phyloP scores from a whole-genome alignment of 1,139 yeast species.

The Hyphopichia burtonii region DNA sequence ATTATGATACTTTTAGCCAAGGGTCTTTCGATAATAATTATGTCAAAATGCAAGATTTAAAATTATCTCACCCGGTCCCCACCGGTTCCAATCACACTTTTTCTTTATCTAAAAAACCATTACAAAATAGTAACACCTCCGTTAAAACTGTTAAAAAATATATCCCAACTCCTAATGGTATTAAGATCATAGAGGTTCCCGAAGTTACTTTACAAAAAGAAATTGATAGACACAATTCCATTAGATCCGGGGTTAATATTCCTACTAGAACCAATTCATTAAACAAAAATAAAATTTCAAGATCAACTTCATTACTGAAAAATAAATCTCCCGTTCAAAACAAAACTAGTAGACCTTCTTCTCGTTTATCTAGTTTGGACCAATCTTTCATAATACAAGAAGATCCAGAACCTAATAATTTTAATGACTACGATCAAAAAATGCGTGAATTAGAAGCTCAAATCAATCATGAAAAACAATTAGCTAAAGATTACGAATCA shows the following conservation, averaged over 20 bases:
- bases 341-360: constrained; percentile 7
- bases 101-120: neutral
- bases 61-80: constrained; percentile 13
- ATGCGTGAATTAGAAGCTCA: constrained; percentile 19
- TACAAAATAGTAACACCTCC: constrained; percentile 3
- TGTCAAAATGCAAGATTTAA: constrained; percentile 25
- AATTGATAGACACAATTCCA: constrained; percentile 41
- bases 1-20: constrained; percentile 24
- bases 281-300: constrained; percentile 14
- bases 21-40: constrained; percentile 24
- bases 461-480: constrained; percentile 30
- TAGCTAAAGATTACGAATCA: constrained; percentile 29
- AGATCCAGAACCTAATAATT: constrained; percentile 13
- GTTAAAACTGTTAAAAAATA: constrained; percentile 47
- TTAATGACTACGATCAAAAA: constrained; percentile 11
- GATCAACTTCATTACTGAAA: constrained; percentile 16
- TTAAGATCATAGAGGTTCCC: constrained; percentile 49
- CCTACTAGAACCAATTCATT: constrained; percentile 10
- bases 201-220: constrained; percentile 38
- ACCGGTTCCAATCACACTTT: neutral
- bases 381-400: constrained; percentile 7
- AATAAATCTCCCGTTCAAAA: constrained; percentile 4
- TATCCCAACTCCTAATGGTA: constrained; percentile 49
- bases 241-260: constrained; percentile 31
- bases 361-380: constrained; percentile 9